These are phyloP conservation scores for Thuja plicata DNA, from an alignment of 83 land plant genomes.

Conservation along the genomic window DNA sequence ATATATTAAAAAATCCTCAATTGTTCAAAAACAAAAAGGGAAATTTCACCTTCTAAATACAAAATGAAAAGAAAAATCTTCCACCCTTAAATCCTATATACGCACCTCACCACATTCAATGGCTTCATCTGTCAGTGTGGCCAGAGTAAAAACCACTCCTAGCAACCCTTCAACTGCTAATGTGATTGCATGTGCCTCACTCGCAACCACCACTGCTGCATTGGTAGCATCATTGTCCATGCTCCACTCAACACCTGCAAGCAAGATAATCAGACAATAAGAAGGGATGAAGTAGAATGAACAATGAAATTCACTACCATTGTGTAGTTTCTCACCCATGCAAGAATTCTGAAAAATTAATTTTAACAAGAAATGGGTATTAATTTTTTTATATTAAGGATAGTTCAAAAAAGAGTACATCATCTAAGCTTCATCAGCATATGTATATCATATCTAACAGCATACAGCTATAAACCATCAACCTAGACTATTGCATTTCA, in stretches of 20 bases:
- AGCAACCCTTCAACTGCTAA: constrained; percentile 94
- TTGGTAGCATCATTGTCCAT: constrained; percentile 93
- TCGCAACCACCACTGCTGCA: constrained; percentile 86
- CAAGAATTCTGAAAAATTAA: background rate
- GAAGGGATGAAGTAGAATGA: constrained; percentile 4
- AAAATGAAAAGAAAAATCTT: background rate
- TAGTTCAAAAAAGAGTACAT: too few relatives aligned
- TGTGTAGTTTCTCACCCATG: background rate
- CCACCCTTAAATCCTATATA: background rate
- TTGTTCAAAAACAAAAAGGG: background rate
- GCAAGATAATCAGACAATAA: background rate
- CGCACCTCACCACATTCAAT: constrained; percentile 84
- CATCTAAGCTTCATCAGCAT: too few relatives aligned
- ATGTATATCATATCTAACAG: too few relatives aligned
- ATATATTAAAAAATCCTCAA: background rate
- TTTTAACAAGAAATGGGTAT: background rate
- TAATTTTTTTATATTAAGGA: too few relatives aligned
- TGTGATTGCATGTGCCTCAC: constrained; percentile 98
- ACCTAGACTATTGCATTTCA: too few relatives aligned
- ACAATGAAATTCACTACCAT: background rate
- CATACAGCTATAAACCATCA: too few relatives aligned
- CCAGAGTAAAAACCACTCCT: constrained; percentile 94
- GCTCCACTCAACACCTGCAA: constrained; percentile 91
- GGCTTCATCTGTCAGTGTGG: constrained; percentile 97
- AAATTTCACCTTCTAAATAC: background rate